Evolutionary conservation across 768 basidiomycete species (phyloP).

Genomic region (Grammothele lineata): DNA sequence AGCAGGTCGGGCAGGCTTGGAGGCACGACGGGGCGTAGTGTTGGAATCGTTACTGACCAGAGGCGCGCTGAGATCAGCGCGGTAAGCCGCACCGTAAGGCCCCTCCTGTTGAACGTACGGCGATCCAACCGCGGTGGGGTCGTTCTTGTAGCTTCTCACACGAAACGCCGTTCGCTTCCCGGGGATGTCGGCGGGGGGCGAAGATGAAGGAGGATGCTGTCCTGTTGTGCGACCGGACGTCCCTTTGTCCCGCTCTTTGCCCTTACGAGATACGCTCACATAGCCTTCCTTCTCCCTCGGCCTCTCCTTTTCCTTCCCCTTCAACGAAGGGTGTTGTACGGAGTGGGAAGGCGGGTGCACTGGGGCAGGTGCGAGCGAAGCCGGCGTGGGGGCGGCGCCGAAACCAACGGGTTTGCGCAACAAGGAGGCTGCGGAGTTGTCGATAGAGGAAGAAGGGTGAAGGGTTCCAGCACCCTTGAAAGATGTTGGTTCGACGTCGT

Average conservation of each 20-base stretch:
- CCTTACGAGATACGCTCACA: too few relatives aligned
- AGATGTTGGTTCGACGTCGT: neutral
- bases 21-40: too few relatives aligned
- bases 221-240: neutral
- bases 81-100: slow-evolving; percentile 14
- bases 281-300: neutral
- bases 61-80: neutral
- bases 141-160: slow-evolving; percentile 12
- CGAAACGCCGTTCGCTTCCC: slow-evolving; percentile 14
- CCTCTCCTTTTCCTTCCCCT: slow-evolving; percentile 13
- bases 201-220: neutral
- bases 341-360: neutral
- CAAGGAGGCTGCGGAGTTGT: neutral
- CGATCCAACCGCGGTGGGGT: slow-evolving; percentile 3
- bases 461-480: neutral
- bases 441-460: slow-evolving; percentile 4
- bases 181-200: neutral
- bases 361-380: neutral
- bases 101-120: slow-evolving; percentile 5
- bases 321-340: slow-evolving; percentile 1
- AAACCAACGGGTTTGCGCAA: slow-evolving; percentile 20
- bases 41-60: neutral
- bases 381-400: slow-evolving; percentile 6
- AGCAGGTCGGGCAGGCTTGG: neutral
- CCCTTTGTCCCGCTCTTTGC: slow-evolving; percentile 5